A percentile compares a stretch with the other conserved stretches of the same genome.
phyloP scores from a whole-genome alignment of 768 basidiomycete genomes.

The Phanerochaete carnosa region DNA sequence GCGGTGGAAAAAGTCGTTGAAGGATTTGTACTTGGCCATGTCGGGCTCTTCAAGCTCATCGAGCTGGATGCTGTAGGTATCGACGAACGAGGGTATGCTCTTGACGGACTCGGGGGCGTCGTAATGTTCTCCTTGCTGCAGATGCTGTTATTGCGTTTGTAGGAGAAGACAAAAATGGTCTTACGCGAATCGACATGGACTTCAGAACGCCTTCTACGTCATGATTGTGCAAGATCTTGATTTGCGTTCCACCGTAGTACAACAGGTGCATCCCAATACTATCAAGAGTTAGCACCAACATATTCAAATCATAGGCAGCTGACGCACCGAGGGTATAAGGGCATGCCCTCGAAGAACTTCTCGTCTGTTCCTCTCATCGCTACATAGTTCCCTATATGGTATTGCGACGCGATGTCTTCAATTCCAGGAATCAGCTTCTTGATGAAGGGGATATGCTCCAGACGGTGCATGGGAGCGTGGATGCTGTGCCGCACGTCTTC shows the following conservation, averaged over 20 bases:
- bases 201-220: conserved; percentile 47
- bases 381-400: conserved; percentile 62
- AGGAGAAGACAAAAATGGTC: background rate
- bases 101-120: conserved; percentile 48
- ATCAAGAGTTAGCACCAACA: background rate
- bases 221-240: conserved; percentile 44
- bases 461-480: conserved; percentile 31
- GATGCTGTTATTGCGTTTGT: background rate
- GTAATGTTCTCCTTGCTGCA: conserved; percentile 53
- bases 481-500: conserved; percentile 25
- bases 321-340: conserved; percentile 53
- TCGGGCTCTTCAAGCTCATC: conserved; percentile 66
- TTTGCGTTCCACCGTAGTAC: conserved; percentile 55
- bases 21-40: conserved; percentile 55
- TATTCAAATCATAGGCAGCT: background rate
- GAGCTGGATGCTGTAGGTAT: conserved; percentile 50
- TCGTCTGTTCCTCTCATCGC: conserved; percentile 43
- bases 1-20: conserved; percentile 79
- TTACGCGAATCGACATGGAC: conserved; percentile 53
- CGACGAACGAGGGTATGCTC: conserved; percentile 54
- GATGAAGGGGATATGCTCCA: conserved; percentile 34
- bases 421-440: conserved; percentile 52
- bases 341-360: conserved; percentile 72
- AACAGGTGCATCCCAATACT: conserved; percentile 74
- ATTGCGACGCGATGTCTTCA: conserved; percentile 46